Evolutionary conservation across 139 green algal species (phyloP), one percentile per base, ranked within the genome.

Genomic region (Closterium sp.): DNA sequence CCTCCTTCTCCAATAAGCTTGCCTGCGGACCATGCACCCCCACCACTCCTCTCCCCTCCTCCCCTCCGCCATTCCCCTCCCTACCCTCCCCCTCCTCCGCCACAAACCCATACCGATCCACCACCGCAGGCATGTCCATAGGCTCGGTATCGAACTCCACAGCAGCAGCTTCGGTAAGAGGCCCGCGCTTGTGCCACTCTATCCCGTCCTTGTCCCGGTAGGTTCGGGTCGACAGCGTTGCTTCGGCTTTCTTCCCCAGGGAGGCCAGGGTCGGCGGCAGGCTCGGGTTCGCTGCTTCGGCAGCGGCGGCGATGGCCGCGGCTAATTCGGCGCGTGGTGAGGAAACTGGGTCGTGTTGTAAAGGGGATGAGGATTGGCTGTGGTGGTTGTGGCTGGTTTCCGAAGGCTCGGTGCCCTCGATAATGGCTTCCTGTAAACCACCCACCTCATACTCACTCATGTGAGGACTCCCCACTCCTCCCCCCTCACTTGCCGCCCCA

Each of bases 201-300:
- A 86, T 84, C 28, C 45, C 88, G 42, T 90, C 88, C 88, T 90
- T 84, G 27, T 90, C 88, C 0, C n/a, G 28, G 85, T 87, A 87
- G 28, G 85, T 90, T 29, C 88, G 38, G n/a, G 38, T 73, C 88
- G 38, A 86, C 29, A 86, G n/a, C 28, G 11, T 84, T 27, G 19
- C 45, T 31, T 90, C 45, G 19, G 38, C 45, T 29, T 90, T 70
- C 88, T 90, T 90, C 28, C 45, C 88, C 28, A 84, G 27, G 42
- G 42, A 30, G 19, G 88, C 88, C 45, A 90, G 42, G 85, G 85
- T 87, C 28, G 85, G 85, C 85, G 85, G 85, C 85, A 87, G 62
- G 62, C 62, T 79, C 62, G 62, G 62, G 13, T 79, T 24, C 13
- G 62, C 62, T 27, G 62, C 62, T 79, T 79, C 62, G 62, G 62